phyloP scores from a whole-genome alignment of 1,284 basidiomycete genomes.

The Tilletia horrida region DNA sequence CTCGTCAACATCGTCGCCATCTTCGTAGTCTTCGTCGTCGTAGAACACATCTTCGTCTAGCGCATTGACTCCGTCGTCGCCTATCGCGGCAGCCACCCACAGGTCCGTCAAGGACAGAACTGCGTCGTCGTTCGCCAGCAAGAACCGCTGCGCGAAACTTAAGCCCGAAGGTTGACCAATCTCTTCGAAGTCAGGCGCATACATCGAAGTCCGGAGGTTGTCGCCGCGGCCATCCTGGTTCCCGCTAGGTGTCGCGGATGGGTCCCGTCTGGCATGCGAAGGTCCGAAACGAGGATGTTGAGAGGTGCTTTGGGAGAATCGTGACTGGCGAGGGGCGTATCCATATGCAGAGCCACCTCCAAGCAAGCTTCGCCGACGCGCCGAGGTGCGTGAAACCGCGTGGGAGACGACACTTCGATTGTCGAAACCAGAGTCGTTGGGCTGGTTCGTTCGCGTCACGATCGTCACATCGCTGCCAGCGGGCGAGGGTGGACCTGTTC shows the following conservation, averaged over 20 bases:
- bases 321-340: slow-evolving; percentile 31
- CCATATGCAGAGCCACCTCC: slow-evolving; percentile 45
- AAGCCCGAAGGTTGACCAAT: neutral
- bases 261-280: neutral
- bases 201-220: slow-evolving; percentile 31
- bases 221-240: slow-evolving; percentile 10
- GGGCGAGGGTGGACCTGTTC: slow-evolving; percentile 36
- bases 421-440: slow-evolving; percentile 38
- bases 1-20: slow-evolving; percentile 49
- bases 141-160: slow-evolving; percentile 68
- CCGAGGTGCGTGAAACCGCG: slow-evolving; percentile 39
- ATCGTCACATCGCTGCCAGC: slow-evolving; percentile 35
- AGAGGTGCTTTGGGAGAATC: neutral
- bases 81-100: slow-evolving; percentile 89
- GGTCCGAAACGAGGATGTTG: neutral
- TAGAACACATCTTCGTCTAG: slow-evolving; percentile 47
- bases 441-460: slow-evolving; percentile 30
- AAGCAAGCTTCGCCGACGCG: slow-evolving; percentile 36
- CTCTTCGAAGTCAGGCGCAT: slow-evolving; percentile 49
- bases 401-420: slow-evolving; percentile 23
- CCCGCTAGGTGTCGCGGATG: neutral
- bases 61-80: slow-evolving; percentile 63
- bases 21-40: slow-evolving; percentile 64
- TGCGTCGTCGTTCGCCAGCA: slow-evolving; percentile 75
- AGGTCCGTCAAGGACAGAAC: slow-evolving; percentile 84